Percentiles rank a stretch among this genome's conserved stretches.
These are phyloP conservation scores for Pseudopyricularia cyperi DNA, from an alignment of 2,329 filamentous ascomycete genomes.

Conservation along the genomic window DNA sequence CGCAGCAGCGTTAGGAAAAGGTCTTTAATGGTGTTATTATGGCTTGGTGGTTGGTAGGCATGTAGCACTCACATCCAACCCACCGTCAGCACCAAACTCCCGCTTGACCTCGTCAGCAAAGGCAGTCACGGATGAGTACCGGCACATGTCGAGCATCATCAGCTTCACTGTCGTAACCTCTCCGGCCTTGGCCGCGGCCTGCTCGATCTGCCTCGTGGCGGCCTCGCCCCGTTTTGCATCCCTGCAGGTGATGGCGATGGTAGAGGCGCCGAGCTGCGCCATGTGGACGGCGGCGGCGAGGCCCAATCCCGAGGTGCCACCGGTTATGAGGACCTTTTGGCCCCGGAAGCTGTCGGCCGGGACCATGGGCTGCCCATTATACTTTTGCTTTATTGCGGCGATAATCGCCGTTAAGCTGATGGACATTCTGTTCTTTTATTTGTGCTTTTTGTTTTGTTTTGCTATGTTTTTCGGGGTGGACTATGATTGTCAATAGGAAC, in stretches of 20 bases:
- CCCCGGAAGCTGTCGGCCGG: slow-evolving; percentile 10
- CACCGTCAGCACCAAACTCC: slow-evolving; percentile 8
- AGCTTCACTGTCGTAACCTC: slow-evolving; percentile 7
- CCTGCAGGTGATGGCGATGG: slow-evolving; percentile 26
- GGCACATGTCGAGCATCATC: slow-evolving; percentile 13
- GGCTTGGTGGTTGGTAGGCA: not conserved
- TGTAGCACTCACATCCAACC: slow-evolving; percentile 8
- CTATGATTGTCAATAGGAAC: too few species aligned
- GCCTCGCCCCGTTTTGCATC: slow-evolving; percentile 19
- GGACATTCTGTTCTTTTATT: too few species aligned
- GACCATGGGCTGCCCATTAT: slow-evolving; percentile 11
- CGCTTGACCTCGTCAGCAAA: slow-evolving; percentile 12
- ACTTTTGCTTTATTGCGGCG: slow-evolving; percentile 13
- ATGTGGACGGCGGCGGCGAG: slow-evolving; percentile 25
- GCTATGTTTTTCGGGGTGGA: too few species aligned
- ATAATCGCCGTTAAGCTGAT: too few species aligned
- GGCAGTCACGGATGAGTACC: slow-evolving; percentile 12
- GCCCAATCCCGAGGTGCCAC: slow-evolving; percentile 26
- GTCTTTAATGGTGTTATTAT: not conserved
- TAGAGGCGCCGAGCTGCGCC: slow-evolving; percentile 22
- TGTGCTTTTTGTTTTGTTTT: too few species aligned
- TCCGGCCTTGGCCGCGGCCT: not conserved
- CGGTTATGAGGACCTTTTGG: slow-evolving; percentile 25
- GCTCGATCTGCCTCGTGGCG: slow-evolving; percentile 21
- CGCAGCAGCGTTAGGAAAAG: not conserved